Evolutionary conservation across 2,329 filamentous ascomycete genomes (phyloP), one percentile per base, ranked within the genome.

Genomic region (Epichloe amarillans): DNA sequence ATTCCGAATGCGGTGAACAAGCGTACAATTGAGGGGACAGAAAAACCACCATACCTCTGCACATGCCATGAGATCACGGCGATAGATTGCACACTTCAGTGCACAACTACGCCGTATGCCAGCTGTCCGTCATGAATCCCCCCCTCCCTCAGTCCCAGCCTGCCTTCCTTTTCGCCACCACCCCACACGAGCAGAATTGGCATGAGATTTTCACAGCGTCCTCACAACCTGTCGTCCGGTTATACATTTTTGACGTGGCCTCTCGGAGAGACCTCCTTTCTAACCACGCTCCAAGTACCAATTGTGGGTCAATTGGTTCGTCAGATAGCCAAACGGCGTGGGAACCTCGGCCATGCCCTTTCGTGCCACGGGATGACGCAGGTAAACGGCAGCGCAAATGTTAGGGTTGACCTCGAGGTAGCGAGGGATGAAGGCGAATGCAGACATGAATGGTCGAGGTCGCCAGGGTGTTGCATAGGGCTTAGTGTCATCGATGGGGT

Each of bases 381-480:
- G 72, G 67, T 98, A 98, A 40, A 98, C 89, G 11, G 93, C 93
- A 1, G 90, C 84, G 69, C 93, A 98, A 61, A 97, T 86, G 63
- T 90, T 94, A 68, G 95, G 93, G 74, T 97, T 96, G 60, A 98
- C 93, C 71, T 98, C 94, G 54, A 98, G 79, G 67, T 97, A 98
- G 50, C 86, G 76, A 11, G 93, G 93, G 58, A 98, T 89, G 68
- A 95, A 96, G 23, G 90, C 89, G 68, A 98, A 98, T 0, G 90
- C 83, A 48, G 80, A 76, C 86, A 98, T 94, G 69, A 80, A 97
- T 49, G 84, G 77, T 51, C 89, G 78, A 12, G 93, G 93, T 56
- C 77, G 72, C 93, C 93, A 98, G 12, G 93, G 93, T 2, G 90
- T 96, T 4, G 78, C 78, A 65, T 98, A 98, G 3, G 93, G 88